Conservation (phyloP, 345 rosid species). For the Populus tremula region DNA sequence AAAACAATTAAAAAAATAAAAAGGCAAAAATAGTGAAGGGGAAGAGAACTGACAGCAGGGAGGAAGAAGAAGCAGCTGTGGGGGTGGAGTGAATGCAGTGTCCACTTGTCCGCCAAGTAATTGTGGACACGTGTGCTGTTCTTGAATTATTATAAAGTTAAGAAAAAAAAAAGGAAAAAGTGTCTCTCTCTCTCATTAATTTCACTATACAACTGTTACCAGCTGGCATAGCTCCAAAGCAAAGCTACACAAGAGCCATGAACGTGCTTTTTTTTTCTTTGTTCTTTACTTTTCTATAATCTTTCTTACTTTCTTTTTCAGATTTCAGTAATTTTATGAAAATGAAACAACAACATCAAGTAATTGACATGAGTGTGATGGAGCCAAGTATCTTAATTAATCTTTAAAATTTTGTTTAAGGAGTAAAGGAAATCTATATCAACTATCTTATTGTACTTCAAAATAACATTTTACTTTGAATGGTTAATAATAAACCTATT, state of each 20-base stretch:
- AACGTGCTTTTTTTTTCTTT: neutral
- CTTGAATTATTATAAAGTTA: neutral
- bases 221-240: constrained; percentile 7
- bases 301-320: neutral
- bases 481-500: too few species aligned
- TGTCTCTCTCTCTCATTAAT: neutral
- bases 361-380: too few species aligned
- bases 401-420: too few species aligned
- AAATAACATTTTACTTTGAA: too few species aligned
- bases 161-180: too few species aligned
- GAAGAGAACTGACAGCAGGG: neutral
- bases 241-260: constrained; percentile 6
- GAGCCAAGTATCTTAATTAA: neutral
- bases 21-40: too few species aligned
- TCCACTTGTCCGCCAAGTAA: constrained; percentile 1
- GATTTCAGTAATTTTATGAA: too few species aligned
- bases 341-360: too few species aligned
- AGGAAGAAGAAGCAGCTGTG: neutral
- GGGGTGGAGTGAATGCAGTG: neutral
- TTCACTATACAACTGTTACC: constrained; percentile 7
- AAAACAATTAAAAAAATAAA: too few species aligned
- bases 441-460: too few species aligned
- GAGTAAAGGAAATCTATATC: too few species aligned
- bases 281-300: neutral
- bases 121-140: constrained; percentile 9